These are phyloP conservation scores for Colletotrichum higginsianum DNA, from an alignment of 2,329 filamentous ascomycete species.

Conservation along the genomic window DNA sequence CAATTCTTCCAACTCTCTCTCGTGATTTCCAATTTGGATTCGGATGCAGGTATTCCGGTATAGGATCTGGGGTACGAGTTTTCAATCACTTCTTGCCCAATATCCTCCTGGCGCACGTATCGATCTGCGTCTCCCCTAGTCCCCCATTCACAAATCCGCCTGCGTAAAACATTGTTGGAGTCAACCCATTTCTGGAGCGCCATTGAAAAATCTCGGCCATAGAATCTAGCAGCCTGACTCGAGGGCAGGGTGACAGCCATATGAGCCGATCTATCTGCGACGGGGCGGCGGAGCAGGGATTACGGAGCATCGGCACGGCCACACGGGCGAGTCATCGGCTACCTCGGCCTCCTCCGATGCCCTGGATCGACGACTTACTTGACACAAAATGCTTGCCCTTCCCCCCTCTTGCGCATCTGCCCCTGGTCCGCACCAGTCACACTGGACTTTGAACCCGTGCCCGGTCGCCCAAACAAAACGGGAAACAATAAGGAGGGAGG, in stretches of 20 bases:
- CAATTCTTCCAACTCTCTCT: too few relatives aligned
- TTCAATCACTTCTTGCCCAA: too few relatives aligned
- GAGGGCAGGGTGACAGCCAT: background rate
- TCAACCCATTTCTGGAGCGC: too few relatives aligned
- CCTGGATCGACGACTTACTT: background rate
- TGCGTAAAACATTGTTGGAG: background rate
- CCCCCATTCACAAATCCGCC: too few relatives aligned
- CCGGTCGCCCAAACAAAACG: background rate
- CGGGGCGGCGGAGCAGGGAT: conserved; percentile 18
- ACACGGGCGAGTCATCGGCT: conserved; percentile 15
- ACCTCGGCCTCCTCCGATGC: conserved; percentile 14
- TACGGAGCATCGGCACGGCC: conserved; percentile 29
- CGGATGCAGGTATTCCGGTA: too few relatives aligned
- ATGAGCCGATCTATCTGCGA: conserved; percentile 30
- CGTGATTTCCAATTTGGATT: too few relatives aligned
- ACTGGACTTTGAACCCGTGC: background rate
- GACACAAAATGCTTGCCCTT: conserved; percentile 36
- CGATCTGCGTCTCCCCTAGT: too few relatives aligned
- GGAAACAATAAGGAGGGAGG: background rate
- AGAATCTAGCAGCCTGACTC: background rate
- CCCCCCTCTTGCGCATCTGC: conserved; percentile 23
- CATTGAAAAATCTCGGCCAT: background rate
- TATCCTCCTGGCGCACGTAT: too few relatives aligned
- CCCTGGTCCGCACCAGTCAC: conserved; percentile 9
- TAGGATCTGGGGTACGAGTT: too few relatives aligned